These are phyloP conservation scores for Pinus tabuliformis DNA, from an alignment of 75 land plant genomes.

Conservation along the genomic window DNA sequence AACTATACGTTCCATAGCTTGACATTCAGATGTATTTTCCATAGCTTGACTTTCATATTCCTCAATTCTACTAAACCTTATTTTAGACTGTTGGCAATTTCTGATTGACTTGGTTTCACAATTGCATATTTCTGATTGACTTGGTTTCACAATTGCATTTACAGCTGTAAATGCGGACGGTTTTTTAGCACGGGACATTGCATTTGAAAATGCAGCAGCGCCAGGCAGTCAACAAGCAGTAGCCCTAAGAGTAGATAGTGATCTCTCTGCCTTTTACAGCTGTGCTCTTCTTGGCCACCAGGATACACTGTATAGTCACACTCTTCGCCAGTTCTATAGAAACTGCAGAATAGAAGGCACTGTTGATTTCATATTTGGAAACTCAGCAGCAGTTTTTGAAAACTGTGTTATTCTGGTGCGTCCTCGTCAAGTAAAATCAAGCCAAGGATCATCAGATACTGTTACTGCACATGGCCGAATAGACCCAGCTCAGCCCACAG, in stretches of 20 bases:
- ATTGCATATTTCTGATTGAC: no score
- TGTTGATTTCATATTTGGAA: conserved; percentile 74
- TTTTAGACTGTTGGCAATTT: background rate
- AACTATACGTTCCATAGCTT: no score
- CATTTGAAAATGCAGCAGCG: conserved; percentile 50
- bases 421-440: conserved; percentile 18
- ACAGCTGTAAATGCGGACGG: conserved; percentile 52
- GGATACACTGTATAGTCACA: no score
- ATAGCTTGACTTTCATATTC: no score
- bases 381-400: conserved; percentile 1
- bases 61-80: no score
- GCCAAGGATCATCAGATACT: background rate
- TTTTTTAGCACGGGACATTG: conserved; percentile 32
- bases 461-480: no score
- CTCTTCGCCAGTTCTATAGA: conserved; percentile 47
- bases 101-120: no score
- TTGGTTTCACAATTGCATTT: no score
- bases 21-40: no score
- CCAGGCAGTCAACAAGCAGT: conserved; percentile 57
- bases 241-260: conserved; percentile 43
- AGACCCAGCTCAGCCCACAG: no score
- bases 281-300: no score
- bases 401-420: conserved; percentile 19
- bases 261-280: no score
- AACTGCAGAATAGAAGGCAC: conserved; percentile 64